phyloP scores from a whole-genome alignment of 306 rosid species.

The Sesbania bispinosa region DNA sequence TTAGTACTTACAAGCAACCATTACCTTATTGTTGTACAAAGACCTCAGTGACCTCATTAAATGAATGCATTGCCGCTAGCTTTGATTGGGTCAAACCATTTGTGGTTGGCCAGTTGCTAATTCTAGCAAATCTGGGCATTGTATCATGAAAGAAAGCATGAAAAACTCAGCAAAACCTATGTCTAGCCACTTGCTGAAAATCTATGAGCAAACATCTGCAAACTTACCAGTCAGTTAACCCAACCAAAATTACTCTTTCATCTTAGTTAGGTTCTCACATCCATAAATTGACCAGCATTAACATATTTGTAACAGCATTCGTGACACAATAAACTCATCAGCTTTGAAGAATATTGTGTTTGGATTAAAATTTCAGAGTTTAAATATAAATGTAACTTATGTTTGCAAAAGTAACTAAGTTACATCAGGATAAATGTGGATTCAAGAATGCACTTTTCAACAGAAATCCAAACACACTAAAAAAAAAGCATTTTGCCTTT shows the following conservation, averaged over 20 bases:
- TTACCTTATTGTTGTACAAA: not conserved
- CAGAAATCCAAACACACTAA: no score
- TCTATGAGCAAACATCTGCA: not conserved
- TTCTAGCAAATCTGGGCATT: not conserved
- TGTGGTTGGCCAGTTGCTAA: slow-evolving; percentile 13
- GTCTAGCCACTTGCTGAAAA: not conserved
- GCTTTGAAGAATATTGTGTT: no score
- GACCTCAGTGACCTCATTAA: not conserved
- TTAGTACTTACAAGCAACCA: not conserved
- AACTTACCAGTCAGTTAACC: not conserved
- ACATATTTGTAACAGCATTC: no score
- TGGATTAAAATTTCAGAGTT: no score
- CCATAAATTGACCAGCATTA: no score
- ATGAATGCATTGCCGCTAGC: not conserved
- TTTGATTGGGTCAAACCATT: not conserved
- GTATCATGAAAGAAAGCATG: not conserved
- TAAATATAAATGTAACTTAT: no score
- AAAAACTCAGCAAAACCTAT: not conserved
- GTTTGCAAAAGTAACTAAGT: no score
- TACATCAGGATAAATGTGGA: no score
- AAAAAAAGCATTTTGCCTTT: no score
- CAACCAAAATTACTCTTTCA: not conserved
- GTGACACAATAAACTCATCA: no score
- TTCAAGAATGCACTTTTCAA: no score
- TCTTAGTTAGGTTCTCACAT: no score